Conservation (phyloP, 148 eudicot species). For the Bassia scoparia region DNA sequence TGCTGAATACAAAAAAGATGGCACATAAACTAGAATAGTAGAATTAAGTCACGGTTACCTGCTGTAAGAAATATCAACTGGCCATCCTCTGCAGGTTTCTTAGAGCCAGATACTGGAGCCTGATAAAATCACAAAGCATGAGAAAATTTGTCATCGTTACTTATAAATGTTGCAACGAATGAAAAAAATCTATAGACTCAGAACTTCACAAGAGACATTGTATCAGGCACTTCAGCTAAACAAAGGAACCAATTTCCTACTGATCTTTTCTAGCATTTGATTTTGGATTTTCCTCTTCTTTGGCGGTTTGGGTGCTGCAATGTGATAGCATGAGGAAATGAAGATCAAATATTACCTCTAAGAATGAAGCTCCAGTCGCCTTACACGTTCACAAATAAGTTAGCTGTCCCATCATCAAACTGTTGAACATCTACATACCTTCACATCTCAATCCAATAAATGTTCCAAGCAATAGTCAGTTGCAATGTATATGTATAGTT, state of each 20-base stretch:
- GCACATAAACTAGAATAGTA: neutral
- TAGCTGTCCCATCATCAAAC: slow-evolving; percentile 83
- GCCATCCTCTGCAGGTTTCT: slow-evolving; percentile 94
- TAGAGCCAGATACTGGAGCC: slow-evolving; percentile 99
- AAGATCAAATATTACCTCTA: slow-evolving; percentile 53
- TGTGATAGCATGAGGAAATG: neutral
- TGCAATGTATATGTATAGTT: neutral
- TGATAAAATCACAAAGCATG: slow-evolving; percentile 28
- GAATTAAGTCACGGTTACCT: slow-evolving; percentile 32
- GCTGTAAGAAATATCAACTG: slow-evolving; percentile 87
- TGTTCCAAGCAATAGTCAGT: neutral
- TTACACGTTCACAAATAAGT: slow-evolving; percentile 51
- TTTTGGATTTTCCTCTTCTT: no score
- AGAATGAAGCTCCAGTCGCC: slow-evolving; percentile 73
- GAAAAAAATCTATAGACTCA: no score
- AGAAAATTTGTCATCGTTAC: slow-evolving; percentile 12
- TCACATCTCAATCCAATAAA: slow-evolving; percentile 24
- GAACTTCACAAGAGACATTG: no score
- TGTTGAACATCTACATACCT: slow-evolving; percentile 95
- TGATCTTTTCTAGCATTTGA: no score
- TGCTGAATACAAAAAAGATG: neutral
- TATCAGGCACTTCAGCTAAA: neutral
- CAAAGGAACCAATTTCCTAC: slow-evolving; percentile 1
- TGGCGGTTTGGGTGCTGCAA: neutral
- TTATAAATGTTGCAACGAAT: no score